Evolutionary conservation across 495 filamentous ascomycete genomes (phyloP), one percentile per base, ranked within the genome.

Genomic region (Cercophora newfieldiana): DNA sequence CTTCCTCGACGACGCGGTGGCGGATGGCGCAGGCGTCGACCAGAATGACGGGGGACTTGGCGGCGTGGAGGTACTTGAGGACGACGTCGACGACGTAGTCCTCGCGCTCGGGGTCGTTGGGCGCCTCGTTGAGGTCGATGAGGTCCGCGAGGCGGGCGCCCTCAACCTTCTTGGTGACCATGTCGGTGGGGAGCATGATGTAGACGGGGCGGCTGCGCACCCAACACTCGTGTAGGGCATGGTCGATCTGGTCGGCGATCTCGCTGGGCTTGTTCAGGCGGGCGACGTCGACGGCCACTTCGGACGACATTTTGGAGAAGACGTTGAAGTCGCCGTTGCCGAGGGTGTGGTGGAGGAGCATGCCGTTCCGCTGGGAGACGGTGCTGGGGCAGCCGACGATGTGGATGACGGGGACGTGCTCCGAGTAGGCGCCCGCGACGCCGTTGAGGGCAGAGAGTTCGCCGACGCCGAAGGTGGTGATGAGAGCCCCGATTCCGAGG

Each of bases 1-100:
- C 87, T 73, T 97, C 94, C 0, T 87, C 80, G 6, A 95, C 77
- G 14, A 89, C 88, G 14, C 86, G 82, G 72, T 97, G 92, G 22
- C 93, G 89, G 72, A 94, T 88, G 6, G 93, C 90, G 73, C 93
- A 97, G n/a, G 91, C 93, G 75, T 98, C 94, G 3, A 95, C 91
- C 25, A 98, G 79, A 18, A 98, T 89, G 26, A 96, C 78, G 10
- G 94, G 91, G 57, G 85, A 87, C 72, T 90, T 86, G 6, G 94
- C 92, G 0, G 82, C 87, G 61, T 90, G 85, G 21, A 97, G 85
- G 63, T 90, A 90, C 75, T 89, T 88, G 51, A 92, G 78, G 18
- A 97, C 85, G 6, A 92, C 88, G 10, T 91, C 85, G 7, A 96
- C 91, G 21, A 96, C 90, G 67, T 94, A 93, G 61, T 93, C 86